These are phyloP conservation scores for Tuber umbilicatum DNA, from an alignment of 495 filamentous ascomycete species.

Conservation along the genomic window DNA sequence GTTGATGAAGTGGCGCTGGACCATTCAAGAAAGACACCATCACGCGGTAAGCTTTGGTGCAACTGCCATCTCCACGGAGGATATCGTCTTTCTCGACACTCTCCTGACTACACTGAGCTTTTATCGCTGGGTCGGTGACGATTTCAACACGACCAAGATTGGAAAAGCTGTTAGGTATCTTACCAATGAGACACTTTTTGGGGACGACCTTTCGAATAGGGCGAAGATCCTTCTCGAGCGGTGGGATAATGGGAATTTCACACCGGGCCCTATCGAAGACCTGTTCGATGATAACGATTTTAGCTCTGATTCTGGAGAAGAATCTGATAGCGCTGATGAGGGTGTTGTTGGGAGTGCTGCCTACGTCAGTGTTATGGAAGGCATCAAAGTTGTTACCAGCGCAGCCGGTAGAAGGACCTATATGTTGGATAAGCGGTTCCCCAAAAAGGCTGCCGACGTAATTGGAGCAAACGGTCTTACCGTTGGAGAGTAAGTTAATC, in stretches of 20 bases:
- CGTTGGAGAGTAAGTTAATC: slow-evolving; percentile 42
- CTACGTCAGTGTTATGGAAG: slow-evolving; percentile 43
- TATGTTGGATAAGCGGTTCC: slow-evolving; percentile 38
- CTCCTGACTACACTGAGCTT: neutral
- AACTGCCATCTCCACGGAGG: neutral
- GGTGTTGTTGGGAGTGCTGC: neutral
- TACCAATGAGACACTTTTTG: neutral
- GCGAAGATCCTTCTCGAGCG: slow-evolving; percentile 6
- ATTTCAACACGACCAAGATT: neutral
- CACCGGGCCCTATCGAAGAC: slow-evolving; percentile 10
- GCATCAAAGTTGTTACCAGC: slow-evolving; percentile 34
- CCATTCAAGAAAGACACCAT: neutral
- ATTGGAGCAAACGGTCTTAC: slow-evolving; percentile 48
- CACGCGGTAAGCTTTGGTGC: neutral
- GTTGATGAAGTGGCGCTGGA: neutral
- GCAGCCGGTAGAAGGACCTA: slow-evolving; percentile 27
- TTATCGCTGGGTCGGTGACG: neutral
- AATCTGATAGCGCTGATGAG: slow-evolving; percentile 15
- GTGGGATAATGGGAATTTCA: slow-evolving; percentile 16
- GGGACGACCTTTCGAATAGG: neutral
- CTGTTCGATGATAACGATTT: slow-evolving; percentile 15
- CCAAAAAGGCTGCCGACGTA: slow-evolving; percentile 34
- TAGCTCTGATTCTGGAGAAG: neutral
- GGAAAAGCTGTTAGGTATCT: neutral
- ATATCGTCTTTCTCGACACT: neutral